Evolutionary conservation across 2,329 filamentous ascomycete species (phyloP), one percentile per base, ranked within the genome.

Genomic region (Alternaria sp.): DNA sequence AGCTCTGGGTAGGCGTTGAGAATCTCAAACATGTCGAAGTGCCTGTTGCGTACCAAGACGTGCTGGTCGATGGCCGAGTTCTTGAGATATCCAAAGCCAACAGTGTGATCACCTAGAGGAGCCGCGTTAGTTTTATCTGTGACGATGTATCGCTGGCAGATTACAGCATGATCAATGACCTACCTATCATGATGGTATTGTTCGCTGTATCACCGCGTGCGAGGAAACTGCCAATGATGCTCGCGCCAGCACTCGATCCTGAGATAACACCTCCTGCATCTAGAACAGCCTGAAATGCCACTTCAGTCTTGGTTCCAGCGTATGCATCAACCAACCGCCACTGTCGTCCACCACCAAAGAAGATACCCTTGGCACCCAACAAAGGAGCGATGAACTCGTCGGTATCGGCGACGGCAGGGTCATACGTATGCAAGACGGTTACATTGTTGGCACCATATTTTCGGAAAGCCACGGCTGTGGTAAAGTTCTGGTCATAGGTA

Each of bases 11-110:
- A 55, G 12, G 60, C 64, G 10, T 65, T 59, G 34, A 70, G 27
- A 11, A 72, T 66, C 40, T 72, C 67, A 30, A 74, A 69, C 49
- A 74, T 54, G 48, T 72, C 71, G 25, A 71, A 72, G n/a, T 72
- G 70, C 25, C 71, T 57, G 41, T 72, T 72, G 32, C 68, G 59
- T 4, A 71, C 68, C 0, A 74, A 50, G 4, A 74, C 70, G 18
- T 72, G 70, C 53, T 74, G 70, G 14, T 74, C 70, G 12, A 72
- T 71, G 2, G 68, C 68, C 3, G 68, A 54, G 38, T 74, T 71
- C 40, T 68, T 71, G 4, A 73, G 38, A n/a, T 72, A 72, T 11
- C 71, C 71, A 27, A 73, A 72, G 1, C 69, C 71, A 38, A 71
- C 68, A 18, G 44, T 50, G 22, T 56, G 54, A 25, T 56, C 54